Evolutionary conservation across 768 basidiomycete species (phyloP), one percentile per base, ranked within the genome.

Genomic region (Hygrophoropsis aurantiaca): DNA sequence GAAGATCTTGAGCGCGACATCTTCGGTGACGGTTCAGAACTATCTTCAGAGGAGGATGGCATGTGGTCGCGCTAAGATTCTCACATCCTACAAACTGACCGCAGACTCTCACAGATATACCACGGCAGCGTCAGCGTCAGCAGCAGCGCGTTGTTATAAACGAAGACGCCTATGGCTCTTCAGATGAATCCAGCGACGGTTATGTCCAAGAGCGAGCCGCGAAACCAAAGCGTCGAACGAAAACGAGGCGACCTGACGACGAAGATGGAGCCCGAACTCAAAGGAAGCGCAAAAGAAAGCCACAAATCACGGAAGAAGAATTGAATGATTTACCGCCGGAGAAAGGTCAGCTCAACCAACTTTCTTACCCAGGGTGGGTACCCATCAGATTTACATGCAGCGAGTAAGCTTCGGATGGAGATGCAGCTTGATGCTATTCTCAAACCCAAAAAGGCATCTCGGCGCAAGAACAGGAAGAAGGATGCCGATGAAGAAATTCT

Each of bases 351-450:
- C 66, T 20, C 21, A 24, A 4, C 23, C 20, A 13, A 43, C 18
- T 20, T 0, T 30, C 26, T 24, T 45, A 5, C 9, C 11, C 1
- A 8, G 15, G 15, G n/a, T 16, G 16, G 6, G 16, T 23, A 44
- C 10, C 25, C 11, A n/a, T n/a, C 19, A 37, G 30, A 21, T 26
- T 47, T 20, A 42, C 32, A 39, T 23, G 13, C 64, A 97, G 94
- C 84, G 9, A 84, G 74, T 53, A 89, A 89, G 69, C 66, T 83
- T 35, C 82, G 82, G 1, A 72, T 97, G 26, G 88, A 93, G 58
- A 86, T 85, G 77, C 77, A 84, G 57, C 81, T 98, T 49, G 91
- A 95, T 49, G 87, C 85, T 15, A 93, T 94, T 44, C 75, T 94
- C 16, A 92, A 90, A 67, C 74, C 84, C 3, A 91, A 89, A 62